Evolutionary conservation across 1,284 basidiomycete species (phyloP).

Genomic region (Naganishia sp.): DNA sequence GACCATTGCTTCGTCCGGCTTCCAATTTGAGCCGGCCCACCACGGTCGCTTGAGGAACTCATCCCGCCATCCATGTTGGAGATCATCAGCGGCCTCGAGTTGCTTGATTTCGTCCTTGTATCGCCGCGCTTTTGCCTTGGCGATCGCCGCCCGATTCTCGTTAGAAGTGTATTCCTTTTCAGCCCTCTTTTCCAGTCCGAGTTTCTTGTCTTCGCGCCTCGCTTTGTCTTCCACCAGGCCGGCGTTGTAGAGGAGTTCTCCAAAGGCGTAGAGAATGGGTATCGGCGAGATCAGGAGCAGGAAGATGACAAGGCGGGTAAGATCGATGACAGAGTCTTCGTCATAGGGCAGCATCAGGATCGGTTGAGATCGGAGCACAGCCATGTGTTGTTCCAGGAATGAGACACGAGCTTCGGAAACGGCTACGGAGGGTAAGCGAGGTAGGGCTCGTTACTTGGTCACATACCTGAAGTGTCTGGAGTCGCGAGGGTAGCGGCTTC

Average conservation of each 20-base stretch:
- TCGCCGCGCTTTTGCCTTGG: slow-evolving; percentile 14
- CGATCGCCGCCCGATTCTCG: slow-evolving; percentile 20
- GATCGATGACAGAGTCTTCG: slow-evolving; percentile 21
- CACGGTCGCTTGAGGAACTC: slow-evolving; percentile 27
- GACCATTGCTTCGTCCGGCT: not conserved
- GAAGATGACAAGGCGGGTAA: slow-evolving; percentile 1
- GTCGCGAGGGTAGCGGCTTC: not conserved
- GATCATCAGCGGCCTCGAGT: slow-evolving; percentile 25
- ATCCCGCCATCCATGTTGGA: slow-evolving; percentile 29
- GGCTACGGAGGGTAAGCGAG: not conserved
- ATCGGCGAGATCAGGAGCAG: slow-evolving; percentile 11
- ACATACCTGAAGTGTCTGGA: not conserved
- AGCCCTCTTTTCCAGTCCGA: slow-evolving; percentile 19
- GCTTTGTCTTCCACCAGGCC: slow-evolving; percentile 20
- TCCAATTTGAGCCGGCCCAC: slow-evolving; percentile 30
- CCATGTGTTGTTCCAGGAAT: slow-evolving; percentile 24
- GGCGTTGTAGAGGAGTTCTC: slow-evolving; percentile 29
- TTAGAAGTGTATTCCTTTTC: slow-evolving; percentile 13
- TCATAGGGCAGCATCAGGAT: slow-evolving; percentile 28
- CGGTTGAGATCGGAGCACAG: slow-evolving; percentile 31
- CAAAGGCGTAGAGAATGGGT: slow-evolving; percentile 24
- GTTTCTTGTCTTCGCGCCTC: slow-evolving; percentile 26
- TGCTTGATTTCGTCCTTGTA: slow-evolving; percentile 25
- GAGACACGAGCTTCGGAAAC: not conserved
- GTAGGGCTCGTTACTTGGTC: too few relatives aligned